Evolutionary conservation across 305 asterid species (phyloP).

Genomic region (Fraxinus paxiana): DNA sequence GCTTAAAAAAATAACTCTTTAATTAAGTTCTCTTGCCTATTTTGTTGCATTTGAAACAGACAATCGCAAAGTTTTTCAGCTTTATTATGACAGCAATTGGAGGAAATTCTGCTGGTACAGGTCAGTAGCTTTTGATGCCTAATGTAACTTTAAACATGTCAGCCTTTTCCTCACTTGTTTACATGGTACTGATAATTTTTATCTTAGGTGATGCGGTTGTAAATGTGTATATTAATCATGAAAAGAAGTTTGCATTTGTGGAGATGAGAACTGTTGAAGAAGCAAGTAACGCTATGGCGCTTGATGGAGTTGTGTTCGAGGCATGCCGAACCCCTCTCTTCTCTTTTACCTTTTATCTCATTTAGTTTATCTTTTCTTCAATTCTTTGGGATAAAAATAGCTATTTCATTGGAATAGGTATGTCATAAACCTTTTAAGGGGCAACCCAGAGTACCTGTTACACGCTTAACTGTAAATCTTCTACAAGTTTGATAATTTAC

Average conservation of each 20-base stretch:
- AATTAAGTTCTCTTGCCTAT: constrained; percentile 15
- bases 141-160: constrained; percentile 3
- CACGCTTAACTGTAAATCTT: neutral
- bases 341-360: constrained; percentile 1
- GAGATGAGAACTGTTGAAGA: constrained; percentile 98
- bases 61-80: constrained; percentile 76
- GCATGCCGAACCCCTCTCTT: constrained; percentile 30
- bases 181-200: constrained; percentile 8
- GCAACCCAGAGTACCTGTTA: neutral
- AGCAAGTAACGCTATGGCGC: constrained; percentile 95
- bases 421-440: constrained; percentile 13
- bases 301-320: constrained; percentile 89
- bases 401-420: neutral
- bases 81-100: constrained; percentile 85
- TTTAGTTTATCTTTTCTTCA: neutral
- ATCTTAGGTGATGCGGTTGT: constrained; percentile 84
- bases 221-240: constrained; percentile 88
- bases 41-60: constrained; percentile 39
- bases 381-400: neutral
- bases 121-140: constrained; percentile 36
- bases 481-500: neutral
- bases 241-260: constrained; percentile 94
- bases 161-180: constrained; percentile 16
- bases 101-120: constrained; percentile 94
- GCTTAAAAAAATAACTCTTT: neutral